These are phyloP conservation scores for Pleurotus platypus DNA, from an alignment of 768 basidiomycete genomes.

Conservation along the genomic window DNA sequence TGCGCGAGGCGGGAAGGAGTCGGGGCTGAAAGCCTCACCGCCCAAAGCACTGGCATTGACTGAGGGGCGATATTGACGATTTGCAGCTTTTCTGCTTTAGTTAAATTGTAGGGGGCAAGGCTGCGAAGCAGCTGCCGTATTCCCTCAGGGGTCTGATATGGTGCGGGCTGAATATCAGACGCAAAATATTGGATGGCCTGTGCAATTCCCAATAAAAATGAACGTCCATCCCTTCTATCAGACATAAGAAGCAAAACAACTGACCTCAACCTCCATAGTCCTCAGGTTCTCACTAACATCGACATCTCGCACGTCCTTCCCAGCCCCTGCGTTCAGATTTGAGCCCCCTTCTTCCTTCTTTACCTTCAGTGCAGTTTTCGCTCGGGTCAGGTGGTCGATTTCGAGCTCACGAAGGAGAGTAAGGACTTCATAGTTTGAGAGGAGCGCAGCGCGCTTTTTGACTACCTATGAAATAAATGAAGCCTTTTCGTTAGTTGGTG, in stretches of 20 bases:
- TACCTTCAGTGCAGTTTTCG: slow-evolving; percentile 66
- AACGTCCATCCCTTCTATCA: not conserved
- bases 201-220: not conserved
- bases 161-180: slow-evolving; percentile 67
- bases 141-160: slow-evolving; percentile 58
- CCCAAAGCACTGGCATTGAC: slow-evolving; percentile 31
- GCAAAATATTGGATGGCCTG: slow-evolving; percentile 87
- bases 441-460: slow-evolving; percentile 69
- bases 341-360: slow-evolving; percentile 74
- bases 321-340: slow-evolving; percentile 11
- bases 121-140: slow-evolving; percentile 64
- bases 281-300: slow-evolving; percentile 78
- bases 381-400: slow-evolving; percentile 63
- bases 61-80: slow-evolving; percentile 83
- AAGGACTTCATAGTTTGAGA: slow-evolving; percentile 88
- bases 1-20: no score
- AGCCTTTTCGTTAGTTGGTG: no score
- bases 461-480: slow-evolving; percentile 44
- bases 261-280: slow-evolving; percentile 82
- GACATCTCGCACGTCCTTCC: slow-evolving; percentile 33
- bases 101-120: slow-evolving; percentile 68
- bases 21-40: slow-evolving; percentile 59
- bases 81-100: slow-evolving; percentile 90
- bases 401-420: slow-evolving; percentile 74
- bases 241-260: slow-evolving; percentile 10